Evolutionary conservation across 352 stramenopile species (phyloP).

Genomic region (Globisporangium carolinianum): DNA sequence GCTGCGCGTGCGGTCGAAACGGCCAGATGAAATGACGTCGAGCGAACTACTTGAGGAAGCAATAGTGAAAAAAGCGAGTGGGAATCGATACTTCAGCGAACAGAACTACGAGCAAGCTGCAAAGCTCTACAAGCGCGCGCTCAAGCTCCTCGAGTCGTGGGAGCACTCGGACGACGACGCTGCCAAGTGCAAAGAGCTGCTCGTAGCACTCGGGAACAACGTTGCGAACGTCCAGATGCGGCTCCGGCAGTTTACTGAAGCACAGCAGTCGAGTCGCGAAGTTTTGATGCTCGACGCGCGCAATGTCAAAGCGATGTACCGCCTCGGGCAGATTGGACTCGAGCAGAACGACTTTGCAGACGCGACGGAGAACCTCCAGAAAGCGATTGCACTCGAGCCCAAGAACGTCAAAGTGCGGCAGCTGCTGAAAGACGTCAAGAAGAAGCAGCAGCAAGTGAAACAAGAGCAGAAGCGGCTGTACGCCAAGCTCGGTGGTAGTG

Average conservation of each 20-base stretch:
- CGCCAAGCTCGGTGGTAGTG: conserved; percentile 38
- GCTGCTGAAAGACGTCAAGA: conserved; percentile 53
- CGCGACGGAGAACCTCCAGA: conserved; percentile 44
- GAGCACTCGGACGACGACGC: conserved; percentile 47
- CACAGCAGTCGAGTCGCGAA: conserved; percentile 68
- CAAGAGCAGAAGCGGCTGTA: conserved; percentile 59
- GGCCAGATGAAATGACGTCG: conserved; percentile 67
- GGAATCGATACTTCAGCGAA: conserved; percentile 74
- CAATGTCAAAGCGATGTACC: conserved; percentile 82
- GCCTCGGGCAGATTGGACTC: conserved; percentile 57
- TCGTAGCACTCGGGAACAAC: conserved; percentile 77
- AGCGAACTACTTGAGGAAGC: conserved; percentile 68
- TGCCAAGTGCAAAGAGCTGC: conserved; percentile 61
- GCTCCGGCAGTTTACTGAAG: conserved; percentile 66
- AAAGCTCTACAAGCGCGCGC: conserved; percentile 78
- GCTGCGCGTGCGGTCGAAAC: conserved; percentile 52
- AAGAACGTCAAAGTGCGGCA: conserved; percentile 62
- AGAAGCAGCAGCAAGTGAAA: conserved; percentile 60
- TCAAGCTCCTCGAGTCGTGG: conserved; percentile 77
- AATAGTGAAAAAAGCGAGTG: conserved; percentile 78
- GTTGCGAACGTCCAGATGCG: conserved; percentile 79
- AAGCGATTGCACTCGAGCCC: conserved; percentile 57
- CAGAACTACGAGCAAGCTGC: conserved; percentile 80
- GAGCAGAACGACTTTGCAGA: conserved; percentile 72
- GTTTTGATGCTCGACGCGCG: conserved; percentile 63